Conservation (phyloP, 192 early-diverging fungal species). For the Coemansia reversa region DNA sequence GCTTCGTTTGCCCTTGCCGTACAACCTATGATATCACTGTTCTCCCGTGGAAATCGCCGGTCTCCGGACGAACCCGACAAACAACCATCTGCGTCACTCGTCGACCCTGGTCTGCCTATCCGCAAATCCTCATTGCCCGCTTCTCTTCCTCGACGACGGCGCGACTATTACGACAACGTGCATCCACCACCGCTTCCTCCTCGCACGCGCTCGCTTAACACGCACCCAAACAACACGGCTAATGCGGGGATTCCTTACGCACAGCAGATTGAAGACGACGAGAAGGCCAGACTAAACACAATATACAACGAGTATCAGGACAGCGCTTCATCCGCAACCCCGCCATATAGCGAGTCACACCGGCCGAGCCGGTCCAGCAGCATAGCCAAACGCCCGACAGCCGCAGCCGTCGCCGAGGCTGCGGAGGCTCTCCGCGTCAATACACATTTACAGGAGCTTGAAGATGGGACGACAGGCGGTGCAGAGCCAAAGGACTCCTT, state of each 20-base stretch:
- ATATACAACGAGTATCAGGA: conserved; percentile 41
- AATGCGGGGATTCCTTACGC: not conserved
- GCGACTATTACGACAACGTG: conserved; percentile 11
- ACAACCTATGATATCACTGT: conserved; percentile 36
- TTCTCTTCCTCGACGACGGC: conserved; percentile 2
- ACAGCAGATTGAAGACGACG: conserved; percentile 45
- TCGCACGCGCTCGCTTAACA: conserved; percentile 36
- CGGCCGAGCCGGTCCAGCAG: conserved; percentile 44
- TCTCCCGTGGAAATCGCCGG: conserved; percentile 35
- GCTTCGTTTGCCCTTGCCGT: conserved; percentile 5
- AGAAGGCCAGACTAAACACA: conserved; percentile 32
- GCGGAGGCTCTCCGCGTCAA: conserved; percentile 27
- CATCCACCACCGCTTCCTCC: conserved; percentile 31
- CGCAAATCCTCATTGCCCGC: conserved; percentile 19
- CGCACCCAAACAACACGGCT: not conserved
- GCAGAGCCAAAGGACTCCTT: conserved; percentile 1
- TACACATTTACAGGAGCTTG: conserved; percentile 15
- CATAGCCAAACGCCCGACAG: conserved; percentile 17
- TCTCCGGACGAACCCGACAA: not conserved
- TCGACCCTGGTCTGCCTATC: conserved; percentile 6
- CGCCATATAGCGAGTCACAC: conserved; percentile 15
- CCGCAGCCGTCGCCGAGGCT: not conserved
- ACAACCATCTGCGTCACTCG: not conserved
- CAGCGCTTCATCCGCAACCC: conserved; percentile 2
- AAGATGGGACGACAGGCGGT: not conserved